Base-by-base conservation (phyloP, 805 yeast species). In the Pichia phayaonensis region DNA sequence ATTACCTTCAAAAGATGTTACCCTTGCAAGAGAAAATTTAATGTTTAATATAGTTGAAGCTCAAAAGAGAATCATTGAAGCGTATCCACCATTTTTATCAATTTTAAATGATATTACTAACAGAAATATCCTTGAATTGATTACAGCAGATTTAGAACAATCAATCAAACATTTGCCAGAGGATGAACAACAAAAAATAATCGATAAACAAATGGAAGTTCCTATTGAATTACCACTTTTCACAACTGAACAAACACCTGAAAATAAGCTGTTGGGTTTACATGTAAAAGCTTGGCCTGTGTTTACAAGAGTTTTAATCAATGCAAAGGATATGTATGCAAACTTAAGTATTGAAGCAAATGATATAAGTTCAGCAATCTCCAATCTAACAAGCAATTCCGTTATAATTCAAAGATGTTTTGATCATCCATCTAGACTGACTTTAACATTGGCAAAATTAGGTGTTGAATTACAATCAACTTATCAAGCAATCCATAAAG, bases 241-340 rank as follows among this genome's bases (percentile, higher is more conserved):
- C 23, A 56, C 61, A 7, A 57, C 60, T 12, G 58, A 57, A 15
- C 45, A 53, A 23, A 56, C 64, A 3, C 49, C 51, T 8, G 66
- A 61, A 48, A 53, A 56, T 36, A 54, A 52, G 39, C 47, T 63
- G 18, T 42, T 59, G 29, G 56, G 54, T 4, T 48, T 59, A 10
- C 56, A 54, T 34, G 56, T 57, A 6, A 57, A 54, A n/a, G 67
- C 61, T 1, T 64, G 68, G 68, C 65, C 66, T 7, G 51, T 48
- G 2, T 64, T 62, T 42, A 45, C 61, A 6, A 55, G 58, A 39
- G 56, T 54, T 21, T 51, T 64, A 23, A 53, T 60, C 3, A 53
- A 58, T 26, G 61, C 65, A 2, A 54, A 63, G 38, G 64, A 62
- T 46, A 36, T 54, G 13, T 59, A 59, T 34, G 58, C 66, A 11